phyloP scores from a whole-genome alignment of 257 asterid species.

The Solanum habrochaites region DNA sequence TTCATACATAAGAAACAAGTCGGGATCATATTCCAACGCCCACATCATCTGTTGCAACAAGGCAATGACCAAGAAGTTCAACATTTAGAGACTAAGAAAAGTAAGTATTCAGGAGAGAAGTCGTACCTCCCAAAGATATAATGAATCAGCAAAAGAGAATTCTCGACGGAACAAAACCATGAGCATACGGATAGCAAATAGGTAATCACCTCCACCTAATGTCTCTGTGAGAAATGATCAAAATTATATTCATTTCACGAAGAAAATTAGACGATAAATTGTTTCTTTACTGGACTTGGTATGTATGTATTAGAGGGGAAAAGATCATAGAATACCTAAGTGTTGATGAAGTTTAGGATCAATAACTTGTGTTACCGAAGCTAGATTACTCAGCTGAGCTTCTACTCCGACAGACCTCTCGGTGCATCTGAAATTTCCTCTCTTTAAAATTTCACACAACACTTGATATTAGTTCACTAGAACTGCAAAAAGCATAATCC shows the following conservation, averaged over 20 bases:
- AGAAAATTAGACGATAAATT: neutral
- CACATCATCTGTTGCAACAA: conserved; percentile 69
- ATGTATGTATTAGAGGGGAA: neutral
- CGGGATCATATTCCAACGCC: conserved; percentile 91
- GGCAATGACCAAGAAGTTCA: neutral
- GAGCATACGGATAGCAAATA: conserved; percentile 93
- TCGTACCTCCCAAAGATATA: conserved; percentile 92
- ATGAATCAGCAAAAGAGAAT: conserved; percentile 82
- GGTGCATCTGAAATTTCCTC: conserved; percentile 96
- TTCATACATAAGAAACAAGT: conserved; percentile 39
- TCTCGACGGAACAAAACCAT: conserved; percentile 95
- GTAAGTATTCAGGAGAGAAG: neutral
- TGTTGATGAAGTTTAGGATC: conserved; percentile 96
- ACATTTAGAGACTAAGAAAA: neutral
- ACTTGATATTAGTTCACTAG: neutral
- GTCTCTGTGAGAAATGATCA: conserved; percentile 39
- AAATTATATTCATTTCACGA: neutral
- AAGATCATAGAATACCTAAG: conserved; percentile 58
- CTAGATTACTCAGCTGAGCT: conserved; percentile 66
- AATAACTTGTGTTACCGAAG: conserved; percentile 76
- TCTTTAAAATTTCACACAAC: conserved; percentile 43
- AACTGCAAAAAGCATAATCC: conserved; percentile 1
- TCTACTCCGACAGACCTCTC: conserved; percentile 87
- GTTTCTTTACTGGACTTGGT: neutral
- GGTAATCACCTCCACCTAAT: conserved; percentile 85